phyloP scores from a whole-genome alignment of 768 basidiomycete species.

The Auricularia auricula-judae region DNA sequence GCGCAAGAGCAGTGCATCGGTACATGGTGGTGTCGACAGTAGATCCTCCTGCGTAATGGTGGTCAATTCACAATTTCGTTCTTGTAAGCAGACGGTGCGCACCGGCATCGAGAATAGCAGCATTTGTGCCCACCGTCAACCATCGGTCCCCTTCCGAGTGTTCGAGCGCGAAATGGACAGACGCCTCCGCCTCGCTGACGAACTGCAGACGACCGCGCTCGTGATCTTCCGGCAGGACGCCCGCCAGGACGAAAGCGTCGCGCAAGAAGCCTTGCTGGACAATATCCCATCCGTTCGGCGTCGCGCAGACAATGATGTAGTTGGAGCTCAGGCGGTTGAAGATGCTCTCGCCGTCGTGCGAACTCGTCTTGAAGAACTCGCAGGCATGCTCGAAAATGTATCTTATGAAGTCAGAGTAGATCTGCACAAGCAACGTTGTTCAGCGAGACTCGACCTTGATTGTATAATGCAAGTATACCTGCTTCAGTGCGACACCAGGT shows the following conservation, averaged over 20 bases:
- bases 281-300: slow-evolving; percentile 3
- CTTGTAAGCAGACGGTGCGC: too few species aligned
- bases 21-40: slow-evolving; percentile 5
- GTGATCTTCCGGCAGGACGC: neutral
- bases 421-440: neutral
- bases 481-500: neutral
- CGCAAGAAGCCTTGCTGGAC: slow-evolving; percentile 1
- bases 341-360: slow-evolving; percentile 2
- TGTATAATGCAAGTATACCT: neutral
- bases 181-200: slow-evolving; percentile 4
- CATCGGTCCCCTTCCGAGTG: neutral
- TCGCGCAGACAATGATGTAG: neutral
- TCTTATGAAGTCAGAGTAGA: slow-evolving; percentile 2
- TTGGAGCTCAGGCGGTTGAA: neutral
- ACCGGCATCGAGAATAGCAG: neutral
- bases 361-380: neutral
- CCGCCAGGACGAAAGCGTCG: neutral
- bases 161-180: slow-evolving; percentile 4
- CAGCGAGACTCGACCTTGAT: neutral
- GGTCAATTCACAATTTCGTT: too few species aligned
- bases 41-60: neutral
- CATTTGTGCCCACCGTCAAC: neutral
- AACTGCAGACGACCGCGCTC: neutral
- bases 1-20: neutral
- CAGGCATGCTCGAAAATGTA: neutral